A percentile compares a stretch with the other conserved stretches of the same genome.
phyloP scores from a whole-genome alignment of 2,329 filamentous ascomycete genomes.

The Fusarium hostae region DNA sequence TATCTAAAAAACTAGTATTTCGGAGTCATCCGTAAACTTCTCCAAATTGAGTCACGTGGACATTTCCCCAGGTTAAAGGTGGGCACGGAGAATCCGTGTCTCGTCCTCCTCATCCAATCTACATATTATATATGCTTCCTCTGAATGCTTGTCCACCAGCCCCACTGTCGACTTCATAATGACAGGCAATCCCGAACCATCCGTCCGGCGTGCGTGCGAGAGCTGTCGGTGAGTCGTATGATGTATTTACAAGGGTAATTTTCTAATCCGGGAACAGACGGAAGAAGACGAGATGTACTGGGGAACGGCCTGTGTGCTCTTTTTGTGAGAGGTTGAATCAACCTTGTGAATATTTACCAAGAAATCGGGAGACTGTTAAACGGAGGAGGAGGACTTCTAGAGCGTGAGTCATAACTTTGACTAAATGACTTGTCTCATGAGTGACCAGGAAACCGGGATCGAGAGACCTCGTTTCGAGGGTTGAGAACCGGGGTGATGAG shows the following conservation, averaged over 20 bases:
- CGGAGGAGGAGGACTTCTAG: slow-evolving; percentile 22
- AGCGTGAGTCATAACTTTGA: slow-evolving; percentile 1
- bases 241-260: neutral
- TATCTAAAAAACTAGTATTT: neutral
- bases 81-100: slow-evolving; percentile 21
- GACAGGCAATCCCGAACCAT: slow-evolving; percentile 11
- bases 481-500: slow-evolving; percentile 5
- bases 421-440: neutral
- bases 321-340: slow-evolving; percentile 37
- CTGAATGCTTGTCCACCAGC: neutral
- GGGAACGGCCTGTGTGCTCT: slow-evolving; percentile 34
- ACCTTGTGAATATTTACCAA: slow-evolving; percentile 26
- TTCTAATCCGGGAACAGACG: slow-evolving; percentile 4
- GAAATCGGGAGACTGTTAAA: slow-evolving; percentile 21
- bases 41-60: slow-evolving; percentile 22
- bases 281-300: slow-evolving; percentile 41
- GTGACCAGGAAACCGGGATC: neutral
- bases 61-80: neutral
- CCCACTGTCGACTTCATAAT: slow-evolving; percentile 3
- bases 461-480: neutral
- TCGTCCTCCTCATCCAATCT: neutral
- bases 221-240: slow-evolving; percentile 28
- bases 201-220: slow-evolving; percentile 28
- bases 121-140: neutral
- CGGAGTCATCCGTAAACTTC: neutral